Base-by-base conservation (phyloP, 345 rosid species). In the Populus ilicifolia region DNA sequence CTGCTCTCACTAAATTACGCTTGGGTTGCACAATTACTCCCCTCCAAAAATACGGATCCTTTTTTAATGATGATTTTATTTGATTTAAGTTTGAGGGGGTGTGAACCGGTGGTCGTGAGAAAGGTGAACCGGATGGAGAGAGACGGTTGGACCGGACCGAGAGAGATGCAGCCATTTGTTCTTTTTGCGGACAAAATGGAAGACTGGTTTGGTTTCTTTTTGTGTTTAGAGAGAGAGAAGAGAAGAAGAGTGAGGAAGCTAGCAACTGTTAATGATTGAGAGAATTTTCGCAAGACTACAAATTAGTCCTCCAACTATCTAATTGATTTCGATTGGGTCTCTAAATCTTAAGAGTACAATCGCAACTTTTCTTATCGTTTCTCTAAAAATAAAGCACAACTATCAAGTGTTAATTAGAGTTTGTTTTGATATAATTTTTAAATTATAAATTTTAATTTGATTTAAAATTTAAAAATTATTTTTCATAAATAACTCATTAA, bases 161-260 rank as follows among this genome's bases (percentile, higher is more conserved):
- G 87, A 90, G 89, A 72, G 94, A 80, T 84, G 97, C 91, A 72
- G 93, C 92, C 93, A 93, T 89, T 85, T 59, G 13, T 59, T 59
- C 69, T 30, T 76, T 70, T 59, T 74, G 75, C 62, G 82, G 78
- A 69, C 75, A 21, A 61, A 48, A n/a, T 67, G 61, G n/a, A 39
- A 41, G 6, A 0, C 29, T 59, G 29, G 29, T 59, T 59, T n/a
- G 29, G 63, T 59, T 59, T n/a, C 63, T n/a, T 56, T 54, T 4
- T 56, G 63, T 9, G 63, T n/a, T 56, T n/a, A 2, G 0, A 59
- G 11, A 59, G 29, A 4, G 12, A 23, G 25, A 33, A 33, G 29
- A 56, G 64, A 9, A n/a, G 64, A 3, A n/a, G 64, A 59, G 9
- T 23, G 64, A 10, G 29, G 11, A 59, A 23, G 64, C 64, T 23